Conservation (phyloP, 768 basidiomycete genomes). For the Tylopilus sp. region DNA sequence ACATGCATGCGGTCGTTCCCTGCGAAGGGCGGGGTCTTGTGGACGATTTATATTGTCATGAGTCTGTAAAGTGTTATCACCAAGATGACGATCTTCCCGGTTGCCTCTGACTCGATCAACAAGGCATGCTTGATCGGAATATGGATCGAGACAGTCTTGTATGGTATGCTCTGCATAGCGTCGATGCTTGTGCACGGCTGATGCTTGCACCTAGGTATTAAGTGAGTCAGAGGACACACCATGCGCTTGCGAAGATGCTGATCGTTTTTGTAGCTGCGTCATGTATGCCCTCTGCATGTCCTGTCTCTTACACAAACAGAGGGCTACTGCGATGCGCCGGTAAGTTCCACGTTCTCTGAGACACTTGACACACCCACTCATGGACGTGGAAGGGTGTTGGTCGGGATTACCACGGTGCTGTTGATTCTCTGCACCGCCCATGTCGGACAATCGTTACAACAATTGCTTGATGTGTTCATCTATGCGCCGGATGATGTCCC, state of each 20-base stretch:
- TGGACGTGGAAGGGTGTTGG: background rate
- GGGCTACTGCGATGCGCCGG: background rate
- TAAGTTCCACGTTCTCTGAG: background rate
- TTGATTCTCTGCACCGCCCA: background rate
- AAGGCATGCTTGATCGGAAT: no score
- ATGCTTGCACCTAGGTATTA: background rate
- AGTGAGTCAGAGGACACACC: background rate
- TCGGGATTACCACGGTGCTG: background rate
- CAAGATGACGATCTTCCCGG: no score
- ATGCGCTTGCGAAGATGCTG: background rate
- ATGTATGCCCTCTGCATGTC: background rate
- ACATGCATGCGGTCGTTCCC: no score
- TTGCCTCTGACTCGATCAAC: no score
- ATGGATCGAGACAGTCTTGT: no score
- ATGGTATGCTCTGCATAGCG: no score
- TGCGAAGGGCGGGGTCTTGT: no score
- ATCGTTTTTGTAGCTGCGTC: background rate
- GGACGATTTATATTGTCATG: no score
- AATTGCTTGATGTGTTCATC: conserved; percentile 3
- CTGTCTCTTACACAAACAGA: background rate
- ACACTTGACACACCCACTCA: no score
- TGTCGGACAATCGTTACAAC: background rate
- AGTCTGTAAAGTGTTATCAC: no score
- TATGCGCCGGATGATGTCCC: no score
- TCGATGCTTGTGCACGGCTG: no score